phyloP scores from a whole-genome alignment of 1,139 yeast genomes.

The Magnusiomyces suaveolens region DNA sequence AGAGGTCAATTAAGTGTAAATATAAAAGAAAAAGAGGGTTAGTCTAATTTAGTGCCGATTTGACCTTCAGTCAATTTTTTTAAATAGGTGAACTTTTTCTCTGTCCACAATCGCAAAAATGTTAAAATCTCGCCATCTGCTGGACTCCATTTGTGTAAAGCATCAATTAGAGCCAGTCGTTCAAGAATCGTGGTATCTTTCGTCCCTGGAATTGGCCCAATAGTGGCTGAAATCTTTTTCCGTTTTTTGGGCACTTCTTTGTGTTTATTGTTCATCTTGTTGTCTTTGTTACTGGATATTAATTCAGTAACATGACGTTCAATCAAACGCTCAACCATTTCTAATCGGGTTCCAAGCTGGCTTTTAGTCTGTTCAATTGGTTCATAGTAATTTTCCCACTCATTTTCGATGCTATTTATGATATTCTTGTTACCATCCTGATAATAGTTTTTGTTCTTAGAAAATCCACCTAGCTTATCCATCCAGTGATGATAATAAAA shows the following conservation, averaged over 20 bases:
- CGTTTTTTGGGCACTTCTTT: background rate
- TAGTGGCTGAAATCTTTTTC: too few relatives aligned
- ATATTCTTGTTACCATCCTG: too few relatives aligned
- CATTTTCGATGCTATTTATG: background rate
- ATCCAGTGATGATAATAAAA: too few relatives aligned
- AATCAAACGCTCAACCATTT: background rate
- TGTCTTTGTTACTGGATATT: background rate
- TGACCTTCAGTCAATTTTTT: background rate
- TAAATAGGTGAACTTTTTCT: background rate
- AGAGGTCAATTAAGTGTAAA: too few relatives aligned
- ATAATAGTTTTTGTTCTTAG: too few relatives aligned
- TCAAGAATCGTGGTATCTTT: background rate
- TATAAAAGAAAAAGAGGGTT: too few relatives aligned
- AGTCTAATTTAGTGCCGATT: too few relatives aligned
- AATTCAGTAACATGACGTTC: background rate
- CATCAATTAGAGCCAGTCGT: slow-evolving; percentile 4
- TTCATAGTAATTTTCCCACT: background rate
- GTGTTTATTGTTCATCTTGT: background rate
- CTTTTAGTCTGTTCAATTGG: background rate
- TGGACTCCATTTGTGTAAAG: slow-evolving; percentile 7
- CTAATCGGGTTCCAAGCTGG: background rate
- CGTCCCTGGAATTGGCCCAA: background rate
- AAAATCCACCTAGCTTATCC: too few relatives aligned
- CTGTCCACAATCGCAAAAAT: slow-evolving; percentile 9
- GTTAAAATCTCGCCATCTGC: slow-evolving; percentile 13